Percentiles rank a stretch among this genome's conserved stretches.
These are phyloP conservation scores for Suhomyces emberorum DNA, from an alignment of 805 yeast genomes.

Conservation along the genomic window DNA sequence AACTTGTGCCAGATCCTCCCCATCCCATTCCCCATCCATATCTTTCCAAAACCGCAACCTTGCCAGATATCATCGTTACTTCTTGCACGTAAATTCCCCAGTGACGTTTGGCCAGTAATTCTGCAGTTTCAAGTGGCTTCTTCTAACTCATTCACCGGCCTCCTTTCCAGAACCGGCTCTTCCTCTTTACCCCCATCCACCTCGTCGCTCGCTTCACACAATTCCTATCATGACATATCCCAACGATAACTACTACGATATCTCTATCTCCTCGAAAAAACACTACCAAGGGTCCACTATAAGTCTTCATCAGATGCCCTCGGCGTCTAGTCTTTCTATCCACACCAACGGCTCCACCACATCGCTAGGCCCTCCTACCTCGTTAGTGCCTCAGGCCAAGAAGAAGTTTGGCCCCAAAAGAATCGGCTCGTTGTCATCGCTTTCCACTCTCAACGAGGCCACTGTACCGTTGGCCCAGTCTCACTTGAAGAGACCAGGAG, in stretches of 20 bases:
- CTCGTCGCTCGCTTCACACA: neutral
- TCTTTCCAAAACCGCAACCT: no score
- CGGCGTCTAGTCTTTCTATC: constrained; percentile 2
- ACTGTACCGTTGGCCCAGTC: constrained; percentile 3
- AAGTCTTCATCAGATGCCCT: constrained; percentile 2
- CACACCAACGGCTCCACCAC: constrained; percentile 5
- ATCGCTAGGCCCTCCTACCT: constrained; percentile 1
- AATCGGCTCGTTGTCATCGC: constrained; percentile 26
- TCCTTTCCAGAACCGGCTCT: neutral
- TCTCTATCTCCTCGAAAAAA: constrained; percentile 11
- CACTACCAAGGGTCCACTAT: neutral
- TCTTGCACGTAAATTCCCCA: no score
- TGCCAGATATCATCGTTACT: no score
- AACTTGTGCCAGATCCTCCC: no score
- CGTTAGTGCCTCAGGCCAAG: constrained; percentile 11
- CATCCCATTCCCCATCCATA: no score
- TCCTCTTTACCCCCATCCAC: neutral
- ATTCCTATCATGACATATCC: constrained; percentile 9
- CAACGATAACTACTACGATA: constrained; percentile 27
- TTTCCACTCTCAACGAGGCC: constrained; percentile 16
- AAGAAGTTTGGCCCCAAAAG: constrained; percentile 23
- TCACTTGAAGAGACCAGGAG: constrained; percentile 31
- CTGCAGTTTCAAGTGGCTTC: no score
- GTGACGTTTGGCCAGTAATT: no score
- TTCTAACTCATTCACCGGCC: no score